Base-by-base conservation (phyloP, 2,329 filamentous ascomycete genomes). In the Colletotrichum lentis region DNA sequence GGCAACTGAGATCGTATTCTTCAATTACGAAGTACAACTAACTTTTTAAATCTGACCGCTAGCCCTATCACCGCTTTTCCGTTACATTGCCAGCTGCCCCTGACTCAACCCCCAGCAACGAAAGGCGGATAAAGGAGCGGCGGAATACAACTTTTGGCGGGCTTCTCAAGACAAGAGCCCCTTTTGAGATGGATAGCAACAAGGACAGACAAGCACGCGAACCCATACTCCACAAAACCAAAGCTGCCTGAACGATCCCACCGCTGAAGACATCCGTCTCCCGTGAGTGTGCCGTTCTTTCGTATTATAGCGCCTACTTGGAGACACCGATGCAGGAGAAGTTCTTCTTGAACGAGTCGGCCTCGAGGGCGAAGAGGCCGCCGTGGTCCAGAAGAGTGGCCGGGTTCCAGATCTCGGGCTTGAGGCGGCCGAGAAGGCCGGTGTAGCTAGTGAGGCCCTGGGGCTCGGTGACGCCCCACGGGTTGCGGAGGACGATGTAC, bases 401-500 rank as follows among this genome's bases (percentile, higher is more conserved):
- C 1, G 78, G 78, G 62, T 75, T 75, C 78, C 78, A 80, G 71
- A 75, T 73, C 67, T 75, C 72, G 41, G 77, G 75, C 67, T 80
- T 77, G 54, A 82, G 73, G 20, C 75, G 74, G 61, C 77, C 74
- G n/a, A 82, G 72, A 22, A 82, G 71, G 16, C 80, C 80, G 0
- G 77, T 76, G 72, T 80, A 81, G 73, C 75, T 76, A 39, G 76
- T 80, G 46, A 81, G 64, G 24, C 79, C 80, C 31, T 76, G 73
- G 16, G 79, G 78, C 77, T 82, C 80, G 14, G 79, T 80, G 47
- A 81, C 77, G 41, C 80, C 80, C 79, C 79, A 82, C 2, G 80
- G 80, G 77, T 82, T 82, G 71, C 80, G 78, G 20, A 81, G 72
- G 62, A 82, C 78, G 58, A 81, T 75, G 74, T 81, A 82, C 71